These are phyloP conservation scores for Ceratocystis lukuohia DNA, from an alignment of 2,329 filamentous ascomycete genomes.

Conservation along the genomic window DNA sequence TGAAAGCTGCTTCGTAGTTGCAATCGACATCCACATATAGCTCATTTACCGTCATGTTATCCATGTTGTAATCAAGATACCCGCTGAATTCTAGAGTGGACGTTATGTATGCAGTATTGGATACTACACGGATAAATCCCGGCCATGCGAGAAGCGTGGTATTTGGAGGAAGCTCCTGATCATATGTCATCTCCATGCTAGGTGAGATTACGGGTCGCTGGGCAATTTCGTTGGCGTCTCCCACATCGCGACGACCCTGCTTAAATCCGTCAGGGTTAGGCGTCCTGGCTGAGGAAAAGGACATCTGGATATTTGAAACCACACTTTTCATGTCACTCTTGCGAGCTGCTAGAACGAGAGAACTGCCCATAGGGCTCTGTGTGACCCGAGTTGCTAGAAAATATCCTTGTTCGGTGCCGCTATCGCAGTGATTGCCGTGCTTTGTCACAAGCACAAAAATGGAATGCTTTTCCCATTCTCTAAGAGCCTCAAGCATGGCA, in stretches of 20 bases:
- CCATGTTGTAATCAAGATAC: slow-evolving; percentile 13
- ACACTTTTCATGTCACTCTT: background rate
- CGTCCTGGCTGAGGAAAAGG: background rate
- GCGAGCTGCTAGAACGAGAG: background rate
- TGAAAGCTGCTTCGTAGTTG: slow-evolving; percentile 6
- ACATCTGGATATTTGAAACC: background rate
- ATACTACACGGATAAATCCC: slow-evolving; percentile 10
- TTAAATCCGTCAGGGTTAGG: background rate
- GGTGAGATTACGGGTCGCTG: slow-evolving; percentile 4
- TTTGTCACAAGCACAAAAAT: slow-evolving; percentile 12
- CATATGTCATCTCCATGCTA: slow-evolving; percentile 4
- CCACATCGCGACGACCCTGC: background rate
- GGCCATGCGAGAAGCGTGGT: slow-evolving; percentile 13
- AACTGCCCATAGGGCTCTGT: background rate
- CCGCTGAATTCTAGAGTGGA: slow-evolving; percentile 10
- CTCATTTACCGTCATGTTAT: slow-evolving; percentile 9
- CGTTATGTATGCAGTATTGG: slow-evolving; percentile 13
- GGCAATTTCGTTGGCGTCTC: background rate
- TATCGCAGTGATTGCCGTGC: slow-evolving; percentile 1
- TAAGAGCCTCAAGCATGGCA: slow-evolving; percentile 5
- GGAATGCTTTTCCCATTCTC: background rate
- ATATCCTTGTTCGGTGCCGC: background rate
- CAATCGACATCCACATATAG: slow-evolving; percentile 11
- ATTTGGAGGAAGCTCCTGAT: slow-evolving; percentile 10
- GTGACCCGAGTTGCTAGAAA: slow-evolving; percentile 7